phyloP scores from a whole-genome alignment of 1,284 basidiomycete genomes.

The Cryptococcus sp. region DNA sequence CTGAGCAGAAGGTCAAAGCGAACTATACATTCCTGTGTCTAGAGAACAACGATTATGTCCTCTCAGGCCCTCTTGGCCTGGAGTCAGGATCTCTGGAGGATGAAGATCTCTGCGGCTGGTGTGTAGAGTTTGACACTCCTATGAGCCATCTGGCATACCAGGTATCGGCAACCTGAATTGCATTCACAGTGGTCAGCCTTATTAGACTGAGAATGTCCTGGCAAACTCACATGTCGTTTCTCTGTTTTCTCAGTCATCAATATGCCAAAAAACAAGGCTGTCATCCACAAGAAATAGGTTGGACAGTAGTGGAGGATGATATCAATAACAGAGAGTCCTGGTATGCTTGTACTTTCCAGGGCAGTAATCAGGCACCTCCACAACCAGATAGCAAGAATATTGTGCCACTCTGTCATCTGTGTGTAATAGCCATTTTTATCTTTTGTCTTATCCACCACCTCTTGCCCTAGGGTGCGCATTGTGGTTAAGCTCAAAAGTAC shows the following conservation, averaged over 20 bases:
- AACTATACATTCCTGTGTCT: too few species aligned
- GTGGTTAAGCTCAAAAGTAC: constrained; percentile 27
- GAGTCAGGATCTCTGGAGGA: too few species aligned
- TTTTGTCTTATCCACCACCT: constrained; percentile 12
- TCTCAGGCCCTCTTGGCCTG: too few species aligned
- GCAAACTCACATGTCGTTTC: constrained; percentile 23
- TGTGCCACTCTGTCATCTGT: constrained; percentile 36
- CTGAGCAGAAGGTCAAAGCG: too few species aligned
- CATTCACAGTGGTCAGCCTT: background rate
- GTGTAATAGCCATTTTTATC: constrained; percentile 14
- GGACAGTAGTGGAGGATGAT: constrained; percentile 32
- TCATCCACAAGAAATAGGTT: constrained; percentile 37
- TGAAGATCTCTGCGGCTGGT: too few species aligned
- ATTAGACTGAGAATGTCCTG: background rate
- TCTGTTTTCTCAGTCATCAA: constrained; percentile 32
- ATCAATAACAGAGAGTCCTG: constrained; percentile 27
- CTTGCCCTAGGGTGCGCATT: constrained; percentile 20
- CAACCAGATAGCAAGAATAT: constrained; percentile 38
- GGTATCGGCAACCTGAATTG: constrained; percentile 9
- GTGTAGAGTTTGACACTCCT: background rate
- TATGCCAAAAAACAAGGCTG: constrained; percentile 33
- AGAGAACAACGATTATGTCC: too few species aligned
- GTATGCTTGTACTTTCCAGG: constrained; percentile 27
- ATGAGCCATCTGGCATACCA: constrained; percentile 22
- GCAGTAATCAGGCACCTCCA: constrained; percentile 33